A percentile compares a stretch with the other conserved stretches of the same genome.
phyloP scores from a whole-genome alignment of 2,329 filamentous ascomycete species.

The Fusarium sp. region DNA sequence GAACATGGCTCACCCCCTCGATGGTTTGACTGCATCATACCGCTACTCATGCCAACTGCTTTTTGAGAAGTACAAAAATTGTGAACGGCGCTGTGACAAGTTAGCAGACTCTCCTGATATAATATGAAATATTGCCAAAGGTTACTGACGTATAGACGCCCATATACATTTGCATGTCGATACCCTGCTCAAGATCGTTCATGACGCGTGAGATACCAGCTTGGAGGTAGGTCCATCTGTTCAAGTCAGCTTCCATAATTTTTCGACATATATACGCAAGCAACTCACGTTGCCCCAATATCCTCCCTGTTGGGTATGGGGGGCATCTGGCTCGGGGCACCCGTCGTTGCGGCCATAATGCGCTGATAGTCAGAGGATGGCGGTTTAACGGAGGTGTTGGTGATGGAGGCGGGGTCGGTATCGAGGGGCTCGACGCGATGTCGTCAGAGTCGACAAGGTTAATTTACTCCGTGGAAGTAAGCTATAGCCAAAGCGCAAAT shows the following conservation, averaged over 20 bases:
- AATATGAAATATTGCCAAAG: background rate
- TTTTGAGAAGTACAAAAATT: conserved; percentile 99
- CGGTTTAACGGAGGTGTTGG: conserved; percentile 37
- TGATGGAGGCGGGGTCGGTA: conserved; percentile 45
- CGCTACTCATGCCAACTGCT: conserved; percentile 73
- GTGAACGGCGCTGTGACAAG: conserved; percentile 79
- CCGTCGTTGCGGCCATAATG: conserved; percentile 55
- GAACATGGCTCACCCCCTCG: conserved; percentile 69
- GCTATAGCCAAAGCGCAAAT: conserved; percentile 4
- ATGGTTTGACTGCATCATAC: conserved; percentile 57
- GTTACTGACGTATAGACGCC: conserved; percentile 84
- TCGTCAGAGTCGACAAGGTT: conserved; percentile 36
- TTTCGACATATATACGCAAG: background rate
- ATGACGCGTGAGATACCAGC: conserved; percentile 92
- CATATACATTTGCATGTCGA: conserved; percentile 98
- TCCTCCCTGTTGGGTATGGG: conserved; percentile 73
- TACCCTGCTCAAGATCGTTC: conserved; percentile 89
- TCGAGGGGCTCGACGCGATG: conserved; percentile 46
- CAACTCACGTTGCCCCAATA: conserved; percentile 64
- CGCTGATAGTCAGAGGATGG: conserved; percentile 33
- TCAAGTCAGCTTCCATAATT: conserved; percentile 41
- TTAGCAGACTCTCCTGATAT: conserved; percentile 52
- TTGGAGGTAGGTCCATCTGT: conserved; percentile 90
- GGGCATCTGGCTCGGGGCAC: conserved; percentile 62
- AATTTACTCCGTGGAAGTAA: background rate